These are phyloP conservation scores for Rhodotorula sp. DNA, from an alignment of 1,284 basidiomycete genomes.

Conservation along the genomic window DNA sequence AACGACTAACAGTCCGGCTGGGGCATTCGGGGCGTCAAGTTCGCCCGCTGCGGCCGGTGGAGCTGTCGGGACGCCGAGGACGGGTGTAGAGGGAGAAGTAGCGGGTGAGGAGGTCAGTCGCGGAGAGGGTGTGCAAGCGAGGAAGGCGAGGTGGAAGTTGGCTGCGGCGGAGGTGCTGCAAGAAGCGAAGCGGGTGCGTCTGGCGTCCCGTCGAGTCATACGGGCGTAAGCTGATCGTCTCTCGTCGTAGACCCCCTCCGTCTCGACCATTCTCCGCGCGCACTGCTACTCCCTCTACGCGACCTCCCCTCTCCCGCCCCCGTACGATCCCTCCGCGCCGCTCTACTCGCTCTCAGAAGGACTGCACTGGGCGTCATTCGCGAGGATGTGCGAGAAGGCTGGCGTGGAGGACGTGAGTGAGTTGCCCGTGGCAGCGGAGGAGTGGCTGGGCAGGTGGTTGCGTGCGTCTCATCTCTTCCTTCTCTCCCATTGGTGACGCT, in stretches of 20 bases:
- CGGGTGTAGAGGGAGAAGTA: background rate
- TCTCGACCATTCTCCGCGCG: constrained; percentile 3
- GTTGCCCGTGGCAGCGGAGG: background rate
- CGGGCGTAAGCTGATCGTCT: background rate
- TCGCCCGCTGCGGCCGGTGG: background rate
- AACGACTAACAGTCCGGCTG: too few relatives aligned
- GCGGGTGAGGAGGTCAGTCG: background rate
- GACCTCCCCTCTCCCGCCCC: background rate
- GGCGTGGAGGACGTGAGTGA: background rate
- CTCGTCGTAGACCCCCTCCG: background rate
- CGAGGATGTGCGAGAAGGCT: constrained; percentile 5
- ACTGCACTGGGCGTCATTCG: constrained; percentile 6
- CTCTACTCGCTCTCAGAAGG: background rate
- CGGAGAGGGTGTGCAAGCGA: background rate
- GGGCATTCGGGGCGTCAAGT: background rate
- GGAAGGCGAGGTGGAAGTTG: constrained; percentile 12
- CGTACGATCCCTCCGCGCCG: background rate
- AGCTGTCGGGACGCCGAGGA: too few relatives aligned
- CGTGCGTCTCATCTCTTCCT: background rate
- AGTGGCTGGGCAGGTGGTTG: constrained; percentile 15
- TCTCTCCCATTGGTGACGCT: background rate
- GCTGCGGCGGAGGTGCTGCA: constrained; percentile 1
- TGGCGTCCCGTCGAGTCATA: background rate
- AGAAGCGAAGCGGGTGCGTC: constrained; percentile 12
- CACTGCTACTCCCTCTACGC: constrained; percentile 9